A percentile compares a stretch with the other conserved stretches of the same genome.
Evolutionary conservation across 305 asterid genomes (phyloP).

Genomic region (Fraxinus angustifolia): DNA sequence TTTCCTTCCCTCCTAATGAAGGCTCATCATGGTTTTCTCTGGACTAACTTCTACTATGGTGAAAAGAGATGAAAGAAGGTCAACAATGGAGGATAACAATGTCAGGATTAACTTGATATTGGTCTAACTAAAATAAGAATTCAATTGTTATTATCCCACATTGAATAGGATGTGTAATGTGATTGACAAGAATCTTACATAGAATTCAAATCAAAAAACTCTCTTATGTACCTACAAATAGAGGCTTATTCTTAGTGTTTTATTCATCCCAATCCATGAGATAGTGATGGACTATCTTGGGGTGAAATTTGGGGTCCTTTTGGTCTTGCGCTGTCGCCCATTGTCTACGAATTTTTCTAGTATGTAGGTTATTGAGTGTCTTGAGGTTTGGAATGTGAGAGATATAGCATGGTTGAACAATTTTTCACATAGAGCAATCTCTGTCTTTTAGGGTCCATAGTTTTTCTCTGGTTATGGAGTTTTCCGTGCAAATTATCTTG

Average conservation of each 20-base stretch:
- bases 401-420: not conserved
- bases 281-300: not conserved
- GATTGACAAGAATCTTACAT: not conserved
- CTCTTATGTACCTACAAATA: not conserved
- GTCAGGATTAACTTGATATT: not conserved
- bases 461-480: not conserved
- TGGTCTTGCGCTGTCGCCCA: not conserved
- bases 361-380: not conserved
- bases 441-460: not conserved
- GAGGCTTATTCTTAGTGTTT: not conserved
- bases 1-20: not conserved
- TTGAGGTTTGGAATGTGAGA: not conserved
- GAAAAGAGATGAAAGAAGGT: not conserved
- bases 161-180: not conserved
- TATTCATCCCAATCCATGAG: not conserved
- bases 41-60: not conserved
- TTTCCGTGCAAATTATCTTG: not conserved
- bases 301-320: not conserved
- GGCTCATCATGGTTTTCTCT: not conserved
- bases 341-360: not conserved
- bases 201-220: not conserved
- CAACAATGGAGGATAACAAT: not conserved
- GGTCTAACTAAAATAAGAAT: not conserved
- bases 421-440: not conserved
- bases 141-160: not conserved